A percentile compares a stretch with the other conserved stretches of the same genome.
These are phyloP conservation scores for Borealophlyctis nickersoniae DNA, from an alignment of 192 early-diverging fungal genomes.

Conservation along the genomic window DNA sequence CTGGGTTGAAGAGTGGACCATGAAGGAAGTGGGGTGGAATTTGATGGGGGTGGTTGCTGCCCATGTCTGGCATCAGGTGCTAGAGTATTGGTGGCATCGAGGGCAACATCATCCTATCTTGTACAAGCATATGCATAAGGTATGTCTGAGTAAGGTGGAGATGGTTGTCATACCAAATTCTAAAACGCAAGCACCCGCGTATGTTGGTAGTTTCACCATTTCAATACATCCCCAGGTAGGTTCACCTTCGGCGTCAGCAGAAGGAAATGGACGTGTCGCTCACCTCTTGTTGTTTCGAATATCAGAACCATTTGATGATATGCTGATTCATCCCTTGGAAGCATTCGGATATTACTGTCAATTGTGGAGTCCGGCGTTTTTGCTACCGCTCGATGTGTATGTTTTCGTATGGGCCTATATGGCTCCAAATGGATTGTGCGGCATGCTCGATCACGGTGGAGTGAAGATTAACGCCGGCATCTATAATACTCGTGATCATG, in stretches of 20 bases:
- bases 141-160: no score
- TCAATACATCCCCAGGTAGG: neutral
- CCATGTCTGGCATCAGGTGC: neutral
- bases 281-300: neutral
- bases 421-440: neutral
- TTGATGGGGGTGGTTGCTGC: neutral
- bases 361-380: neutral
- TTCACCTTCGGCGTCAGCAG: no score
- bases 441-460: neutral
- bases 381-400: neutral
- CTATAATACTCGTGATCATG: neutral
- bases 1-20: neutral
- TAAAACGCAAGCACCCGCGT: no score
- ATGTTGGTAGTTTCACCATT: neutral
- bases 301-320: neutral
- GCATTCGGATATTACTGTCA: neutral
- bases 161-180: no score
- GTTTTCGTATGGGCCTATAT: neutral
- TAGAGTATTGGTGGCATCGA: constrained; percentile 1
- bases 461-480: neutral
- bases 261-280: no score
- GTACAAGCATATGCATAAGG: neutral
- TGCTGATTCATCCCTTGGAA: neutral
- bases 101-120: neutral
- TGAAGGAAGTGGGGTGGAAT: neutral